Percentiles rank a stretch among this genome's conserved stretches.
These are phyloP conservation scores for Discostella pseudostelligera DNA, from an alignment of 108 stramenopile genomes.

Conservation along the genomic window DNA sequence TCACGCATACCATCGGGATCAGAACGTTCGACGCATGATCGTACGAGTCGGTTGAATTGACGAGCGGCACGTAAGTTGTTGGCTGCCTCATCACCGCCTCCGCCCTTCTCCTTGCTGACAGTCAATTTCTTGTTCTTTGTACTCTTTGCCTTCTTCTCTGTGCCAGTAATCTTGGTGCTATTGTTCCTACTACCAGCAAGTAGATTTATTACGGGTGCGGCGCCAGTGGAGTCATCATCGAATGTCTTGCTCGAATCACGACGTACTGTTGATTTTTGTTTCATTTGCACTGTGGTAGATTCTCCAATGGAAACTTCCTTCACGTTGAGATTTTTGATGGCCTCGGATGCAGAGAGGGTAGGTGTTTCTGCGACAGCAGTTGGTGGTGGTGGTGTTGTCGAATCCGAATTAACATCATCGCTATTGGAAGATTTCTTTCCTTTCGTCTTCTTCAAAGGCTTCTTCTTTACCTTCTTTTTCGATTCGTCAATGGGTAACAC, in stretches of 20 bases:
- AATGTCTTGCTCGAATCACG: slow-evolving; percentile 20
- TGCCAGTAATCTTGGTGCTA: slow-evolving; percentile 35
- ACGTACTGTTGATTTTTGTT: slow-evolving; percentile 43
- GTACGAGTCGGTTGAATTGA: slow-evolving; percentile 74
- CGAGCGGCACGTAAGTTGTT: slow-evolving; percentile 73
- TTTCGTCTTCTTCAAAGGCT: not conserved
- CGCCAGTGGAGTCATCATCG: slow-evolving; percentile 12
- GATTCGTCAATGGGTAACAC: slow-evolving; percentile 29
- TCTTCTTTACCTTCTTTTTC: slow-evolving; percentile 6
- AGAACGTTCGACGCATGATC: slow-evolving; percentile 70
- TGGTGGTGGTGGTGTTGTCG: slow-evolving; percentile 1
- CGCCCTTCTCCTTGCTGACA: slow-evolving; percentile 50
- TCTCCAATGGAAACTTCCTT: slow-evolving; percentile 83
- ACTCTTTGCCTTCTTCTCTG: slow-evolving; percentile 19
- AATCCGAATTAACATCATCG: slow-evolving; percentile 7
- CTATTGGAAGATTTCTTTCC: not conserved
- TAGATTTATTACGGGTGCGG: slow-evolving; percentile 46
- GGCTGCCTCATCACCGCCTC: slow-evolving; percentile 62
- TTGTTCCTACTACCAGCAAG: slow-evolving; percentile 9
- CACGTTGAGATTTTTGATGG: slow-evolving; percentile 64
- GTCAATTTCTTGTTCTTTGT: slow-evolving; percentile 15
- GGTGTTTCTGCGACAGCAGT: not conserved
- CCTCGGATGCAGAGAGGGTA: slow-evolving; percentile 57
- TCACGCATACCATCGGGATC: slow-evolving; percentile 76
- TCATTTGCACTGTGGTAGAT: slow-evolving; percentile 64